Percentiles rank a stretch among this genome's conserved stretches.
phyloP scores from a whole-genome alignment of 177 flowering plant species.

The Tripterygium wilfordii region DNA sequence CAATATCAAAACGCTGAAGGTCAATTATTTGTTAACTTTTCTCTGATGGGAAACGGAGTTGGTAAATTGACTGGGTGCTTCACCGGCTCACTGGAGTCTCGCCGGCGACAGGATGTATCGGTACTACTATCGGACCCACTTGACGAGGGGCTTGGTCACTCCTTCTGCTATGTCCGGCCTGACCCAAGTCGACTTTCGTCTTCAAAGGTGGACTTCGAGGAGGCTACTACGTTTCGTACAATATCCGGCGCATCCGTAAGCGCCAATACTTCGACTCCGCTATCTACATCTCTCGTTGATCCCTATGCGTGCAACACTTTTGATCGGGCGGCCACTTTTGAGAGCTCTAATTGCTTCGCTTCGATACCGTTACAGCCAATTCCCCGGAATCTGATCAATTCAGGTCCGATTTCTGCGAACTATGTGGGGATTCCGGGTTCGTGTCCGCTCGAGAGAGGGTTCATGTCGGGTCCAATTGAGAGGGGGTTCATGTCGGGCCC shows the following conservation, averaged over 20 bases:
- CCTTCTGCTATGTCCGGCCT: slow-evolving; percentile 76
- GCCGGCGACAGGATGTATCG: slow-evolving; percentile 32
- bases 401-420: too few species aligned
- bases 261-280: slow-evolving; percentile 86
- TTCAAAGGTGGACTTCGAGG: slow-evolving; percentile 63
- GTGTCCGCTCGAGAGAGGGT: slow-evolving; percentile 65
- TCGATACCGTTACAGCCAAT: slow-evolving; percentile 84
- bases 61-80: slow-evolving; percentile 61
- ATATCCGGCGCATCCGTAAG: slow-evolving; percentile 97
- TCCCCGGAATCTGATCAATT: slow-evolving; percentile 37
- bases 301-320: slow-evolving; percentile 39
- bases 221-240: slow-evolving; percentile 73
- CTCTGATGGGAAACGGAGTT: slow-evolving; percentile 70
- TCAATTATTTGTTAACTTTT: too few species aligned
- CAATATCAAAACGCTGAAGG: too few species aligned
- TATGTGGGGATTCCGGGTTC: slow-evolving; percentile 43
- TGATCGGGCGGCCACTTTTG: slow-evolving; percentile 71
- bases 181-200: slow-evolving; percentile 46
- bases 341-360: slow-evolving; percentile 79
- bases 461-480: slow-evolving; percentile 77
- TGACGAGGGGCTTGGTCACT: slow-evolving; percentile 66
- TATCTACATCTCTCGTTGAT: slow-evolving; percentile 58
- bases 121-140: slow-evolving; percentile 32
- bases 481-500: slow-evolving; percentile 73
- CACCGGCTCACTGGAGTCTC: slow-evolving; percentile 36